Evolutionary conservation across 345 rosid genomes (phyloP).

Genomic region (Citrus sp.): DNA sequence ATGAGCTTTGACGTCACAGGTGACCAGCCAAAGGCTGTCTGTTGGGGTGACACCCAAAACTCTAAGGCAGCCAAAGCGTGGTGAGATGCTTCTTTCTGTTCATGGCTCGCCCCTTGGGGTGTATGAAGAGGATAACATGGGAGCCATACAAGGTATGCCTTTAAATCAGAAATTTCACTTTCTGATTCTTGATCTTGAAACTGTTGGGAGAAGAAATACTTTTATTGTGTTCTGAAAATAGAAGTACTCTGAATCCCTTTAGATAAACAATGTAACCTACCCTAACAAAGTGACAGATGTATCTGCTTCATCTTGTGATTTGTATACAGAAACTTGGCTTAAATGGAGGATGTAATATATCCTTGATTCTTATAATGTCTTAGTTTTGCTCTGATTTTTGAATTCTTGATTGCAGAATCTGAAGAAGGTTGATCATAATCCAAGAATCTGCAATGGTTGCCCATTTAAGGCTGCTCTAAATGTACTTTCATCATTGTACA

Average conservation of each 20-base stretch:
- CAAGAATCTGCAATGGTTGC: background rate
- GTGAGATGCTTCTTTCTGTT: constrained; percentile 88
- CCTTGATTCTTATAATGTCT: background rate
- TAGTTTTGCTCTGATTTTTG: constrained; percentile 1
- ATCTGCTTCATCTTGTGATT: background rate
- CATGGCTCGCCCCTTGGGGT: constrained; percentile 94
- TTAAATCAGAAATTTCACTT: background rate
- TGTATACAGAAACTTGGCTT: background rate
- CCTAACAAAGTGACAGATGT: background rate
- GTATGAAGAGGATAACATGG: constrained; percentile 87
- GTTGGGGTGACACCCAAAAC: constrained; percentile 94
- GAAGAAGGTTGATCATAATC: constrained; percentile 31
- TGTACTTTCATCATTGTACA: background rate
- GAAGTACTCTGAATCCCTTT: constrained; percentile 1
- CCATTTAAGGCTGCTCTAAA: background rate
- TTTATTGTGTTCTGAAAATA: background rate
- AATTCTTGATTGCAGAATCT: constrained; percentile 40
- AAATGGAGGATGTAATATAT: background rate
- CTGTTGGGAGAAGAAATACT: background rate
- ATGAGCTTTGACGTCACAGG: constrained; percentile 30
- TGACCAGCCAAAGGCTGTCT: constrained; percentile 70
- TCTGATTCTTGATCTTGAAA: background rate
- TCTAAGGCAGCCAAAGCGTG: constrained; percentile 73
- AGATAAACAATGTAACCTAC: background rate
- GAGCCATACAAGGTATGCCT: constrained; percentile 67